Percentiles rank a stretch among this genome's conserved stretches.
Evolutionary conservation across 1,139 yeast species (phyloP).

Genomic region (Blastobotrys capitulatus): DNA sequence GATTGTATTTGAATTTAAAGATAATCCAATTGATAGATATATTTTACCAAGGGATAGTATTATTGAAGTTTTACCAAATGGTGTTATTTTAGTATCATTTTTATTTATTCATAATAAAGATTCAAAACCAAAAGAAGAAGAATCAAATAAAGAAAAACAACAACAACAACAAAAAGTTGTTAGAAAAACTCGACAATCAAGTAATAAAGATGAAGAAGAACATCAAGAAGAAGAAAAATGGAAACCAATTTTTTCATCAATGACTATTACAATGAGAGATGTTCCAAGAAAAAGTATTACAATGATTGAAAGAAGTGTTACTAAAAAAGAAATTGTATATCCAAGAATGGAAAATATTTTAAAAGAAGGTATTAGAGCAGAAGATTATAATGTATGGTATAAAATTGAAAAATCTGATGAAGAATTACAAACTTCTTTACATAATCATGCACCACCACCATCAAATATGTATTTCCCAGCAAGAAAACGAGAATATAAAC

Average conservation of each 20-base stretch:
- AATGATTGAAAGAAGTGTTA: constrained; percentile 64
- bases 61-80: constrained; percentile 51
- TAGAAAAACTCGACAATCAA: constrained; percentile 8
- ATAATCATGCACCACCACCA: constrained; percentile 28
- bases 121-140: constrained; percentile 20
- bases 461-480: constrained; percentile 26
- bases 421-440: constrained; percentile 37
- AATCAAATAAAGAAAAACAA: constrained; percentile 20
- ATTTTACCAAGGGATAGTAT: constrained; percentile 70
- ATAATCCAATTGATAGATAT: constrained; percentile 70
- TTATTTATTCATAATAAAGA: constrained; percentile 54
- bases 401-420: constrained; percentile 78
- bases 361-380: constrained; percentile 53
- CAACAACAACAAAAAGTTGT: background rate
- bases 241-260: constrained; percentile 43
- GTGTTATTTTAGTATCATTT: constrained; percentile 59
- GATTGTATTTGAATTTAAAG: constrained; percentile 77
- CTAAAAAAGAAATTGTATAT: constrained; percentile 50
- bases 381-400: constrained; percentile 72
- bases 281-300: constrained; percentile 65
- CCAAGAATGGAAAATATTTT: constrained; percentile 58
- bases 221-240: constrained; percentile 19
- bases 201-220: background rate
- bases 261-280: constrained; percentile 58
- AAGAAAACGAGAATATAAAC: constrained; percentile 29